Conservation (phyloP, 192 early-diverging fungal genomes). For the Backusella morwellensis region DNA sequence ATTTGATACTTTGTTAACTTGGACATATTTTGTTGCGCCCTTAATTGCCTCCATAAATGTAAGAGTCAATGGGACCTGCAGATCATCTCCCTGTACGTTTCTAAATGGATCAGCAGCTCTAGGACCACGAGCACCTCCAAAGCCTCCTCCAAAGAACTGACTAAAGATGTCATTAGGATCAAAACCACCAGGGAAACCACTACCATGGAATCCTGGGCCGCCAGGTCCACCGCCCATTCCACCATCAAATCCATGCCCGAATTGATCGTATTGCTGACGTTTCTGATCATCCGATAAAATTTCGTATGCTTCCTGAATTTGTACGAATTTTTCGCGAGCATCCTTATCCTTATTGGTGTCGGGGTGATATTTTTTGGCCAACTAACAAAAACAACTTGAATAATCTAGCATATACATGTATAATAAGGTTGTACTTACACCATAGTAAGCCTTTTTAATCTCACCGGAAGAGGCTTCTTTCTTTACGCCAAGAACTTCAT, state of each 20-base stretch:
- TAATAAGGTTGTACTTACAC: slow-evolving; percentile 44
- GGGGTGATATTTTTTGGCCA: slow-evolving; percentile 97
- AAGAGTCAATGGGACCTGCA: slow-evolving; percentile 64
- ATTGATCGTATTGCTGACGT: slow-evolving; percentile 89
- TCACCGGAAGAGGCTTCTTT: slow-evolving; percentile 78
- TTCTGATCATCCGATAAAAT: slow-evolving; percentile 92
- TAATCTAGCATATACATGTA: neutral
- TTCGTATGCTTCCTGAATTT: slow-evolving; percentile 97
- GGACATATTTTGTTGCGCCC: slow-evolving; percentile 67
- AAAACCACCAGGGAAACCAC: slow-evolving; percentile 63
- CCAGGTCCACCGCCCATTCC: slow-evolving; percentile 23
- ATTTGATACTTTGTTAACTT: slow-evolving; percentile 60
- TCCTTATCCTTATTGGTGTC: slow-evolving; percentile 93
- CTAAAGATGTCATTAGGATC: slow-evolving; percentile 40
- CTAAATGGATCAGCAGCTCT: slow-evolving; percentile 24
- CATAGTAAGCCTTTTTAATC: slow-evolving; percentile 98
- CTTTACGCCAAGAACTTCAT: slow-evolving; percentile 81
- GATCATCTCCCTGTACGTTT: slow-evolving; percentile 53
- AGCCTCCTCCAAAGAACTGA: slow-evolving; percentile 38
- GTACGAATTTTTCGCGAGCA: slow-evolving; percentile 95
- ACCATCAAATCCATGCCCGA: slow-evolving; percentile 56
- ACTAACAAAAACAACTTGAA: slow-evolving; percentile 35
- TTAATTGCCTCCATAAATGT: slow-evolving; percentile 91
- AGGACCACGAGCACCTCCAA: slow-evolving; percentile 45
- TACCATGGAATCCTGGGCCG: slow-evolving; percentile 49